phyloP scores from a whole-genome alignment of 148 eudicot species.

The Beta vulgaris region DNA sequence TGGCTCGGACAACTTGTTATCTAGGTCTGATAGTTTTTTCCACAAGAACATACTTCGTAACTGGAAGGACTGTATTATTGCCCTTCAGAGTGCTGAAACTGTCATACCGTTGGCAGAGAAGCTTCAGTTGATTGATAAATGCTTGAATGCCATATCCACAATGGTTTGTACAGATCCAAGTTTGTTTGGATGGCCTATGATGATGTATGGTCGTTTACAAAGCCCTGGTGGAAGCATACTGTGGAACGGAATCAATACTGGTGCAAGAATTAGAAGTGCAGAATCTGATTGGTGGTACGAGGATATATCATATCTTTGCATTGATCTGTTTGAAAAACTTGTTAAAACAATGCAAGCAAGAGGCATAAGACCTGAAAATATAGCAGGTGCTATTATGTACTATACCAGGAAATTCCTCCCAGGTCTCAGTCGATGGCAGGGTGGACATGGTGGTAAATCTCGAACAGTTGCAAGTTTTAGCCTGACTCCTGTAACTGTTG shows the following conservation, averaged over 20 bases:
- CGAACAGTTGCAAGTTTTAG: slow-evolving; percentile 80
- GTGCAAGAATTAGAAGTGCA: slow-evolving; percentile 73
- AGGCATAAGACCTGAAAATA: slow-evolving; percentile 68
- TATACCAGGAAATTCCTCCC: slow-evolving; percentile 77
- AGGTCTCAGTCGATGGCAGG: slow-evolving; percentile 81
- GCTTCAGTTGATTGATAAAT: slow-evolving; percentile 54
- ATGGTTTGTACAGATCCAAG: slow-evolving; percentile 95
- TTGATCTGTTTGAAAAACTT: slow-evolving; percentile 63
- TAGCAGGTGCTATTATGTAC: slow-evolving; percentile 73
- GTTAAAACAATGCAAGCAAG: slow-evolving; percentile 61
- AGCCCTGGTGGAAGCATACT: slow-evolving; percentile 97
- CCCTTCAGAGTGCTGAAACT: slow-evolving; percentile 72
- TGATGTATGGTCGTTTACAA: slow-evolving; percentile 92
- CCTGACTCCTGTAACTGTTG: slow-evolving; percentile 65
- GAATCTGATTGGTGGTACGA: slow-evolving; percentile 98
- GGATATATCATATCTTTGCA: slow-evolving; percentile 71
- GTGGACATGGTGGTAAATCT: slow-evolving; percentile 40
- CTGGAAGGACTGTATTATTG: slow-evolving; percentile 85
- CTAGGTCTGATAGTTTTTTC: slow-evolving; percentile 58
- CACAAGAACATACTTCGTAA: slow-evolving; percentile 61
- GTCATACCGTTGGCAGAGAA: slow-evolving; percentile 55
- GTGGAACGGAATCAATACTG: slow-evolving; percentile 96
- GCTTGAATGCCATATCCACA: slow-evolving; percentile 61
- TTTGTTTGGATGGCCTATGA: slow-evolving; percentile 99
- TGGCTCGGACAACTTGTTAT: slow-evolving; percentile 74